A percentile compares a stretch with the other conserved stretches of the same genome.
These are phyloP conservation scores for Suillus discolor DNA, from an alignment of 768 basidiomycete species.

Conservation along the genomic window DNA sequence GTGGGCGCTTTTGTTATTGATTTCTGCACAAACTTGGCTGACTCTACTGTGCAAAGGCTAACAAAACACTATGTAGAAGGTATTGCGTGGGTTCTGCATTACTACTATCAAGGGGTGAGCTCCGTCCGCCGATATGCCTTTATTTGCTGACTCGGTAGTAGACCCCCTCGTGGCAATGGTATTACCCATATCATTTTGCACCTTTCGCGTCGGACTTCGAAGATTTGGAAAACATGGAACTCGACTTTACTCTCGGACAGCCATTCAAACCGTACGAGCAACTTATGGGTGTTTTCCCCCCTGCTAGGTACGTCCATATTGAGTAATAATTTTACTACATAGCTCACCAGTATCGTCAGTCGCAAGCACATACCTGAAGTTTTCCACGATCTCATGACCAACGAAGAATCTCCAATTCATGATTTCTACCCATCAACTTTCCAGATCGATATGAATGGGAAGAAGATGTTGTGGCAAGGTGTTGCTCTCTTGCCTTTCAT, in stretches of 20 bases:
- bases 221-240: constrained; percentile 74
- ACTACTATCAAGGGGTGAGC: constrained; percentile 97
- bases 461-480: constrained; percentile 99
- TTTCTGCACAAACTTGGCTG: constrained; percentile 9
- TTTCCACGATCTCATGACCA: constrained; percentile 88
- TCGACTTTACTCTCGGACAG: constrained; percentile 75
- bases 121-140: constrained; percentile 2
- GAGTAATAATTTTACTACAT: constrained; percentile 2
- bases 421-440: constrained; percentile 95
- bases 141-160: constrained; percentile 26
- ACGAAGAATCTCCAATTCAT: constrained; percentile 86
- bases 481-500: constrained; percentile 97
- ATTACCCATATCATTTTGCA: constrained; percentile 97
- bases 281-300: constrained; percentile 97
- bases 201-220: constrained; percentile 96
- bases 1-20: constrained; percentile 44
- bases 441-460: constrained; percentile 99
- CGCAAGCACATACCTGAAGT: constrained; percentile 84
- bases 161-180: constrained; percentile 99
- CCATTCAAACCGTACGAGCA: constrained; percentile 99
- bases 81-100: constrained; percentile 92
- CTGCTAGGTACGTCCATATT: constrained; percentile 65
- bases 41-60: constrained; percentile 48
- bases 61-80: constrained; percentile 91
- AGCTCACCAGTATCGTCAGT: constrained; percentile 41